phyloP scores from a whole-genome alignment of 495 filamentous ascomycete genomes.

The Clohesyomyces aquaticus region DNA sequence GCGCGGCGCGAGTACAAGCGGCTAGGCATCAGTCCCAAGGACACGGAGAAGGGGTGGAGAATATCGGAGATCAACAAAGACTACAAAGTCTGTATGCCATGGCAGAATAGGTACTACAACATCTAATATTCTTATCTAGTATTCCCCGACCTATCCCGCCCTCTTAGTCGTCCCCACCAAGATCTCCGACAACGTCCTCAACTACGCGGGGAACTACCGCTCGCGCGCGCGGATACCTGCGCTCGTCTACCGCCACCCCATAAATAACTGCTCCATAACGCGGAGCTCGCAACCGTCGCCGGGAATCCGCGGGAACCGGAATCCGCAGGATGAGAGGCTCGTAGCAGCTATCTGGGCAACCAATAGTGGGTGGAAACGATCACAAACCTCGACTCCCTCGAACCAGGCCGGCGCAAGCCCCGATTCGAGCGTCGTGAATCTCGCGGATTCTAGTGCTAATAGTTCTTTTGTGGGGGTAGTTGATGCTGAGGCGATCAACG shows the following conservation, averaged over 20 bases:
- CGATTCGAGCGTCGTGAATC: constrained; percentile 33
- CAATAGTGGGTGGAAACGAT: constrained; percentile 51
- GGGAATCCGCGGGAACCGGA: constrained; percentile 84
- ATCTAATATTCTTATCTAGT: constrained; percentile 55
- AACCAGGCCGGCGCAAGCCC: constrained; percentile 32
- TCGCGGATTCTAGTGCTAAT: constrained; percentile 34
- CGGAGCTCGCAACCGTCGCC: constrained; percentile 91
- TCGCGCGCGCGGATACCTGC: constrained; percentile 86
- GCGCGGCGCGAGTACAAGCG: constrained; percentile 76
- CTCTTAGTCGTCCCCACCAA: constrained; percentile 79
- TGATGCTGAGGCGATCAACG: constrained; percentile 58
- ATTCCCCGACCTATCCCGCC: constrained; percentile 93
- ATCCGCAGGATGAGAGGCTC: constrained; percentile 93
- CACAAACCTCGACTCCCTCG: constrained; percentile 47
- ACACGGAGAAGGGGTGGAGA: constrained; percentile 77
- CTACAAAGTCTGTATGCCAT: constrained; percentile 60
- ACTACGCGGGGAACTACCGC: constrained; percentile 87
- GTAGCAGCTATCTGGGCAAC: constrained; percentile 88
- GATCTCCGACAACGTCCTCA: constrained; percentile 95
- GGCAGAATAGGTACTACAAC: constrained; percentile 2
- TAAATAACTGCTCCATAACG: constrained; percentile 97
- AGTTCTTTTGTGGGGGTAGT: constrained; percentile 47
- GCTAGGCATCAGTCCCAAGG: constrained; percentile 79
- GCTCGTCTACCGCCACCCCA: constrained; percentile 88
- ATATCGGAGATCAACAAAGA: constrained; percentile 87